A percentile compares a stretch with the other conserved stretches of the same genome.
Evolutionary conservation across 805 yeast genomes (phyloP).

Genomic region (Metschnikowia vanudenii): DNA sequence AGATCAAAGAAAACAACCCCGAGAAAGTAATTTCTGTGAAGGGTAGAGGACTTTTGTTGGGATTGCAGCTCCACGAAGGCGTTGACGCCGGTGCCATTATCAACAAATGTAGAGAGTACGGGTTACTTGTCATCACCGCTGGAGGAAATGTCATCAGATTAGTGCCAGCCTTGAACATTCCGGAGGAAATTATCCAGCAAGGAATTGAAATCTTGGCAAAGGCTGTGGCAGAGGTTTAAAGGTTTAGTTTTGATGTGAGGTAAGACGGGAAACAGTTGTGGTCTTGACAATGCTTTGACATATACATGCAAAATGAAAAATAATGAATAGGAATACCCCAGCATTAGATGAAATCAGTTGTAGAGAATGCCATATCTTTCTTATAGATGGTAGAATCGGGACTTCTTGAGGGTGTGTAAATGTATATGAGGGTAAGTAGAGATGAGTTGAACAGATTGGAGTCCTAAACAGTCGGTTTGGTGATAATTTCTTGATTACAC

Average conservation of each 20-base stretch:
- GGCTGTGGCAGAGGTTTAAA: constrained; percentile 39
- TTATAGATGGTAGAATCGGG: no score
- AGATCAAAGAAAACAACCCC: constrained; percentile 55
- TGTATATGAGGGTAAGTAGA: no score
- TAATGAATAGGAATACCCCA: no score
- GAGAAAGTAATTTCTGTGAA: constrained; percentile 65
- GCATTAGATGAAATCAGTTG: no score
- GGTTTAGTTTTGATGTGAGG: background rate
- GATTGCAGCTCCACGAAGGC: constrained; percentile 61
- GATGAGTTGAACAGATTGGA: no score
- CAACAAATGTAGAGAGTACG: constrained; percentile 68
- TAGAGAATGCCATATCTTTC: no score
- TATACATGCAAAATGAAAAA: no score
- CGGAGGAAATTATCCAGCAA: constrained; percentile 59
- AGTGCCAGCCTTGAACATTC: constrained; percentile 89
- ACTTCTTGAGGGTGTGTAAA: no score
- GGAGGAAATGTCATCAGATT: constrained; percentile 89
- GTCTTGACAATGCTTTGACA: no score
- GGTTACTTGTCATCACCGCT: constrained; percentile 83
- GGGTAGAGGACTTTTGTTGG: constrained; percentile 87
- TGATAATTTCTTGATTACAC: no score
- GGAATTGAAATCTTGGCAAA: constrained; percentile 71
- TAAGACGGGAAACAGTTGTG: no score
- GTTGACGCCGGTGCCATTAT: constrained; percentile 66
- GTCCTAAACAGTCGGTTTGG: no score